A percentile compares a stretch with the other conserved stretches of the same genome.
Conservation (phyloP, 2,329 filamentous ascomycete genomes). For the Thelonectria discophora region DNA sequence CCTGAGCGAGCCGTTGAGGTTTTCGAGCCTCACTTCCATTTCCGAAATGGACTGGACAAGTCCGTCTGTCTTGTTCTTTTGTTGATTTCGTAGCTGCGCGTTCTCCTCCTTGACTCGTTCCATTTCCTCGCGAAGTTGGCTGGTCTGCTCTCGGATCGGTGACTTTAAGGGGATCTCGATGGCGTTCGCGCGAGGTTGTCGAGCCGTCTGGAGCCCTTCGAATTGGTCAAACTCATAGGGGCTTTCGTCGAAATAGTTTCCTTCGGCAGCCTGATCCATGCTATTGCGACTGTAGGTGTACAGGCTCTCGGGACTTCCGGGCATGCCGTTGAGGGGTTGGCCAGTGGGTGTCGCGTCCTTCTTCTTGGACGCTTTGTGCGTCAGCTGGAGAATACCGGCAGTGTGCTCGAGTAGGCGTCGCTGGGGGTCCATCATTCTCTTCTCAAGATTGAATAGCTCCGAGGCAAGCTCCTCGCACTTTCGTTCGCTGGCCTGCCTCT, state of each 20-base stretch:
- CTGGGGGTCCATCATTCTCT: slow-evolving; percentile 77
- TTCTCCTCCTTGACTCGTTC: slow-evolving; percentile 59
- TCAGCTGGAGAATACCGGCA: slow-evolving; percentile 89
- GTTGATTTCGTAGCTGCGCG: slow-evolving; percentile 46
- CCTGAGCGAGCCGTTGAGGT: slow-evolving; percentile 72
- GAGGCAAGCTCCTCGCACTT: slow-evolving; percentile 87
- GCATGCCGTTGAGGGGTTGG: slow-evolving; percentile 65
- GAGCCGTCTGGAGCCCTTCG: slow-evolving; percentile 53
- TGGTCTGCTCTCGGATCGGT: slow-evolving; percentile 63
- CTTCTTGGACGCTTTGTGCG: slow-evolving; percentile 79
- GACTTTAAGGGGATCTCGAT: slow-evolving; percentile 69
- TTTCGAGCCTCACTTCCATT: slow-evolving; percentile 72
- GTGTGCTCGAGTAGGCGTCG: slow-evolving; percentile 86
- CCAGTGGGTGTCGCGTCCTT: slow-evolving; percentile 53
- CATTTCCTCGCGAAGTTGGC: slow-evolving; percentile 58
- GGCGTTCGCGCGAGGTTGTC: slow-evolving; percentile 51
- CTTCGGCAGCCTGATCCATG: slow-evolving; percentile 62
- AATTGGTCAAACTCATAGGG: slow-evolving; percentile 75
- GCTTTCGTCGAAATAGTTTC: slow-evolving; percentile 76
- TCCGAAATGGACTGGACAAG: slow-evolving; percentile 62
- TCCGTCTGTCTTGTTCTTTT: slow-evolving; percentile 35
- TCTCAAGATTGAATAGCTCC: slow-evolving; percentile 83
- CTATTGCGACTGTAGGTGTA: slow-evolving; percentile 73
- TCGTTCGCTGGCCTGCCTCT: slow-evolving; percentile 76
- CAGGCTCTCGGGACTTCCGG: slow-evolving; percentile 80